Conservation (phyloP, 2,329 filamentous ascomycete species). For the Fusarium incarnatum region DNA sequence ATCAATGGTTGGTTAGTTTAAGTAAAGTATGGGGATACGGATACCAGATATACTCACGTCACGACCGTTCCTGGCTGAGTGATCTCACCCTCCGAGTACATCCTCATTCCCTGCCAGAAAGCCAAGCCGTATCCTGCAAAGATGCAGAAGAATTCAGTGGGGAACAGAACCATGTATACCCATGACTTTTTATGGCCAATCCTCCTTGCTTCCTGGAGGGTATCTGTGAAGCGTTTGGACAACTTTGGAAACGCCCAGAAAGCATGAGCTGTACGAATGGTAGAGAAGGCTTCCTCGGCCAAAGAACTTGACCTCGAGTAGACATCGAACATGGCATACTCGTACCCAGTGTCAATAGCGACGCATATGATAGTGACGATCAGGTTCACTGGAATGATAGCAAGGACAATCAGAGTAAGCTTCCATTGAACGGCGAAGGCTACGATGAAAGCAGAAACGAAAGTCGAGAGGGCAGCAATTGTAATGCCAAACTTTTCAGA, state of each 20-base stretch:
- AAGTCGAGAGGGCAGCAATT: conserved; percentile 55
- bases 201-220: conserved; percentile 55
- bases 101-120: conserved; percentile 64
- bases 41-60: conserved; percentile 50
- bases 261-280: conserved; percentile 62
- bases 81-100: conserved; percentile 60
- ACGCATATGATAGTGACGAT: conserved; percentile 55
- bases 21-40: accelerated
- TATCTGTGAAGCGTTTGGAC: conserved; percentile 55
- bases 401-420: conserved; percentile 57
- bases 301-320: conserved; percentile 58
- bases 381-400: conserved; percentile 59
- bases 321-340: conserved; percentile 58
- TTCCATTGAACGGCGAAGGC: conserved; percentile 58
- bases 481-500: conserved; percentile 59
- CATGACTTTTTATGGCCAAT: conserved; percentile 59
- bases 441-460: conserved; percentile 55
- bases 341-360: conserved; percentile 55
- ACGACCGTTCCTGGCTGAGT: conserved; percentile 59
- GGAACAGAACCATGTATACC: conserved; percentile 58
- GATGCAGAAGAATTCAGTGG: conserved; percentile 60
- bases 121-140: conserved; percentile 61
- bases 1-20: neutral
- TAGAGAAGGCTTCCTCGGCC: conserved; percentile 63
- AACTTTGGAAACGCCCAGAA: conserved; percentile 62